These are phyloP conservation scores for Diaporthe sp. DNA, from an alignment of 2,329 filamentous ascomycete species.

Conservation along the genomic window DNA sequence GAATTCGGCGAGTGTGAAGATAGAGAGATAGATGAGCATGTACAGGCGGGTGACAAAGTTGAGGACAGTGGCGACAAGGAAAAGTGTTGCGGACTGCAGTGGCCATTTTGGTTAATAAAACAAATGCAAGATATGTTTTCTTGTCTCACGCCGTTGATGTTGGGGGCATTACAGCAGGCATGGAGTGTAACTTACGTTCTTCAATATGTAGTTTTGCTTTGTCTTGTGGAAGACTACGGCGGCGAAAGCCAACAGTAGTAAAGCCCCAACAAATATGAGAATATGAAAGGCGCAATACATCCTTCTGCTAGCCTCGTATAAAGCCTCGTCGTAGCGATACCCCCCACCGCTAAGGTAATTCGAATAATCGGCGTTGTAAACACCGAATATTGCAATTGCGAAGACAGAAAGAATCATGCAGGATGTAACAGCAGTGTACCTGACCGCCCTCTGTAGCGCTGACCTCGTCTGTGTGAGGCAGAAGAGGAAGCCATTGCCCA, in stretches of 20 bases:
- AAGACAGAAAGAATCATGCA: neutral
- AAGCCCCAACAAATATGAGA: neutral
- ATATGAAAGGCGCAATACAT: neutral
- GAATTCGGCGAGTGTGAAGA: constrained; percentile 30
- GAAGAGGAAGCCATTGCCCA: constrained; percentile 44
- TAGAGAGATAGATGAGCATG: constrained; percentile 38
- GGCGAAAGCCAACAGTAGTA: neutral
- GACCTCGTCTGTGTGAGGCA: constrained; percentile 31
- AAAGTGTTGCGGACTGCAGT: constrained; percentile 47
- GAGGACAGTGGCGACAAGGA: constrained; percentile 50
- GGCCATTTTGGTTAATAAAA: neutral
- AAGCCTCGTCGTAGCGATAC: neutral
- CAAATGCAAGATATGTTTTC: neutral
- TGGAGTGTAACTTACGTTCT: neutral
- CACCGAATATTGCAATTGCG: neutral
- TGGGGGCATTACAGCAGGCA: neutral
- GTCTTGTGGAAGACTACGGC: neutral
- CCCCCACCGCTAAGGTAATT: neutral
- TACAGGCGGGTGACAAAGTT: constrained; percentile 45
- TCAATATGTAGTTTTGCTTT: neutral
- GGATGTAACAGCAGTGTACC: constrained; percentile 33
- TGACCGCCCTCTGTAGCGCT: constrained; percentile 33
- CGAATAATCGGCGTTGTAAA: neutral
- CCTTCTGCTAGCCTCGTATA: neutral
- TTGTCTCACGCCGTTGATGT: neutral